Evolutionary conservation across 2,329 filamentous ascomycete species (phyloP), one percentile per base, ranked within the genome.

Genomic region (Colletotrichum kahawae): DNA sequence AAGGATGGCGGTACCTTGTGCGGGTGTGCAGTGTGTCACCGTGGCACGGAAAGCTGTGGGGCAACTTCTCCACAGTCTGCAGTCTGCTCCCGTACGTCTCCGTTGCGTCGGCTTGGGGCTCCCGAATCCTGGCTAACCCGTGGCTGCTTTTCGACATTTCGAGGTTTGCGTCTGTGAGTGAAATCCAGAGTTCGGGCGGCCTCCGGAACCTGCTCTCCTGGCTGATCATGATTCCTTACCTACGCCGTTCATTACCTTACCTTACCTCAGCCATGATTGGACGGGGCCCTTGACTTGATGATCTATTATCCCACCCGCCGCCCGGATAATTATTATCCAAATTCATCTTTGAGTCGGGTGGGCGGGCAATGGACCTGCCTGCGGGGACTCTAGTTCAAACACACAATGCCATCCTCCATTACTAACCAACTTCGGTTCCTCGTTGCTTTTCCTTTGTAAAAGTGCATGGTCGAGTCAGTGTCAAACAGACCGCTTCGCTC

Each of bases 51-150:
- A 43, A 33, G 29, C 4, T 51, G 38, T 66, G 36, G 57, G 34
- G 59, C 59, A 9, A 33, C 16, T 29, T 70, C 62, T 56, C 68
- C 71, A 74, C 71, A 67, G 43, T 67, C 71, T 74, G 68, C 71
- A 33, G 54, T 64, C 54, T 43, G 65, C 62, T 43, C 66, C 71
- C 71, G 71, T 71, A 64, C 63, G 71, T 67, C 71, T 66, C 68
- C 71, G 68, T 74, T 54, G 62, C 62, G 67, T 74, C 71, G 68
- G 71, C 71, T 62, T 74, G 54, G 68, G 34, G 48, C 60, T 67
- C 60, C 71, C 68, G 71, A 74, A 74, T 43, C 62, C 68, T 74
- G 71, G 68, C 62, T 66, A 74, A 48, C 18, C 21, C 43, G 33
- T 13, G 38, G 38, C 38, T 48, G 38, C 18, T 48, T 48, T 48